Percentiles rank a stretch among this genome's conserved stretches.
Conservation (phyloP, 2,329 filamentous ascomycete species). For the Chalaropsis thielavioides region DNA sequence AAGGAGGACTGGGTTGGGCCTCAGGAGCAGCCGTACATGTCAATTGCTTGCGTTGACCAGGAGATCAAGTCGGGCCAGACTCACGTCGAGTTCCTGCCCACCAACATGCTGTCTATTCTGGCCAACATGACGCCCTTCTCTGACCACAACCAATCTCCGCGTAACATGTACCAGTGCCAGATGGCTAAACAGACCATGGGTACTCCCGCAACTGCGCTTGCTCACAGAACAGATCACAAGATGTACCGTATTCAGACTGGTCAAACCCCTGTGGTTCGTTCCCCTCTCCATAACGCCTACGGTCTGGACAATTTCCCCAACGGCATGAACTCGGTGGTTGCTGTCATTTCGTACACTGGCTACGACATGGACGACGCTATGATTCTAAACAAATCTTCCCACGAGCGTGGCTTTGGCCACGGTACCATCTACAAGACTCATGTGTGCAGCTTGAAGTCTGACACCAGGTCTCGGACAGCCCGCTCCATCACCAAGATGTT, state of each 20-base stretch:
- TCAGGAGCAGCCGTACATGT: slow-evolving; percentile 96
- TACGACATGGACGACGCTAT: slow-evolving; percentile 99
- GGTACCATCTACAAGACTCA: slow-evolving; percentile 98
- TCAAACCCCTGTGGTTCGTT: slow-evolving; percentile 83
- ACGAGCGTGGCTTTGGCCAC: slow-evolving; percentile 89
- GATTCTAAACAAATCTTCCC: slow-evolving; percentile 95
- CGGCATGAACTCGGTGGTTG: slow-evolving; percentile 86
- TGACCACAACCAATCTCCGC: slow-evolving; percentile 93
- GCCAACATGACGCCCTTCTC: slow-evolving; percentile 99
- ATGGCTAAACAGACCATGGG: slow-evolving; percentile 99
- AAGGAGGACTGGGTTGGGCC: slow-evolving; percentile 81
- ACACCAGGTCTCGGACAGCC: slow-evolving; percentile 49
- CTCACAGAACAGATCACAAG: slow-evolving; percentile 93
- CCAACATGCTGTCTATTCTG: slow-evolving; percentile 91
- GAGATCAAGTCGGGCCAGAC: slow-evolving; percentile 84
- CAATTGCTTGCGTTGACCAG: slow-evolving; percentile 77
- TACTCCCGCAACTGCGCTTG: slow-evolving; percentile 72
- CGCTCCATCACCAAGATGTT: slow-evolving; percentile 70
- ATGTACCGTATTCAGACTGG: slow-evolving; percentile 87
- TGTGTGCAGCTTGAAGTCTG: slow-evolving; percentile 72
- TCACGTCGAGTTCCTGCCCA: slow-evolving; percentile 87
- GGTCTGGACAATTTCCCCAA: slow-evolving; percentile 98
- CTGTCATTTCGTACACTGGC: slow-evolving; percentile 95
- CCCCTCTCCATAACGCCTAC: slow-evolving; percentile 88
- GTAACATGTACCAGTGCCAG: slow-evolving; percentile 99